Percentiles rank a stretch among this genome's conserved stretches.
phyloP scores from a whole-genome alignment of 2,329 filamentous ascomycete genomes.

The Alternaria burnsii region DNA sequence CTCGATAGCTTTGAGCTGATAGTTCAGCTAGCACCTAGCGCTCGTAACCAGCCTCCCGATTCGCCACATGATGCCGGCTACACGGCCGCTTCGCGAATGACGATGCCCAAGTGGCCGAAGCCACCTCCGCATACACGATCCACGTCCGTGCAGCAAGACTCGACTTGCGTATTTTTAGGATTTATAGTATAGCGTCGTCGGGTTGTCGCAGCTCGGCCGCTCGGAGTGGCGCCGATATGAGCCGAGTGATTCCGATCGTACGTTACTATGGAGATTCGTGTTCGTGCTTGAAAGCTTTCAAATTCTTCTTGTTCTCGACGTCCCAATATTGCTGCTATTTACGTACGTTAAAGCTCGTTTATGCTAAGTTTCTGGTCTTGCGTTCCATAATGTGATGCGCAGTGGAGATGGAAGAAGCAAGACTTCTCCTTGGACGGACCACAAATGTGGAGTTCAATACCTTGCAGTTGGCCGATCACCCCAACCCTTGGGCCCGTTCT shows the following conservation, averaged over 20 bases:
- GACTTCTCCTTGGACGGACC: not conserved
- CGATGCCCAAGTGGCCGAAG: not conserved
- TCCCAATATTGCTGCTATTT: not conserved
- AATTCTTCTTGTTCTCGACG: not conserved
- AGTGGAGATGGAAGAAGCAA: not conserved
- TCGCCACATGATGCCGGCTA: conserved; percentile 4
- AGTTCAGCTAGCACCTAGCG: not conserved
- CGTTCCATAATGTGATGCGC: not conserved
- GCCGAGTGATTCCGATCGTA: not conserved
- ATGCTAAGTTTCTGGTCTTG: too few relatives aligned
- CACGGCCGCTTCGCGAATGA: not conserved
- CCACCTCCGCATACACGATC: not conserved
- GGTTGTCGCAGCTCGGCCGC: not conserved
- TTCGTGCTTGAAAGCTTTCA: not conserved
- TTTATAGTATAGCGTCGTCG: not conserved
- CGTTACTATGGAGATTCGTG: not conserved
- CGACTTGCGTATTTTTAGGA: not conserved
- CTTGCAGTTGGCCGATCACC: not conserved
- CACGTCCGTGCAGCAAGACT: not conserved
- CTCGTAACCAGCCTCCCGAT: conserved; percentile 3
- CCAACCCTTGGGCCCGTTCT: conserved; percentile 29
- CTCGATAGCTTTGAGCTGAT: not conserved
- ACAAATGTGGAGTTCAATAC: not conserved
- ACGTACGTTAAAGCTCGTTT: not conserved
- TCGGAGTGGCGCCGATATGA: not conserved